Percentiles rank a stretch among this genome's conserved stretches.
Conservation (phyloP, 768 basidiomycete genomes). For the Trametes coccinea region DNA sequence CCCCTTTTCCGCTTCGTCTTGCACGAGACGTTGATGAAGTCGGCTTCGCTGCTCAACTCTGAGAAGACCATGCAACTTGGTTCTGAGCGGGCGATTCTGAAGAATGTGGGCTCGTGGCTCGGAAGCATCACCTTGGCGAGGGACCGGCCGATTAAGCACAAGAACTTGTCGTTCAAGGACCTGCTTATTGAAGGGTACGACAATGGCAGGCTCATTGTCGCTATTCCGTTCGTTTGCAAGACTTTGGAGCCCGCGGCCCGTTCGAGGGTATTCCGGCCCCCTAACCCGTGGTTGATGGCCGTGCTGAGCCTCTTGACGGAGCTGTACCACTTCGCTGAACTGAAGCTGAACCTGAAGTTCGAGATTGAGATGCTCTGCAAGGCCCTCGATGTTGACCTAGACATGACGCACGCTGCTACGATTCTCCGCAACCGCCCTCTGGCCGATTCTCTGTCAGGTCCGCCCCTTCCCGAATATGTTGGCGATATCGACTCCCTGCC, state of each 20-base stretch:
- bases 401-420: constrained; percentile 78
- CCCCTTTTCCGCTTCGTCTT: constrained; percentile 73
- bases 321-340: constrained; percentile 95
- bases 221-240: constrained; percentile 98
- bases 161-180: constrained; percentile 95
- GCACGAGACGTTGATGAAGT: constrained; percentile 93
- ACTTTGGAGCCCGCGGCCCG: constrained; percentile 87
- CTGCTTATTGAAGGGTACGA: constrained; percentile 96
- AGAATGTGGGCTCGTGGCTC: constrained; percentile 95
- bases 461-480: constrained; percentile 76
- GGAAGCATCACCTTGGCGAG: constrained; percentile 92
- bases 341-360: constrained; percentile 96
- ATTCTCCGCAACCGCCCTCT: constrained; percentile 78
- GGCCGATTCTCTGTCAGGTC: constrained; percentile 54
- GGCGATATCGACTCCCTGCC: constrained; percentile 78
- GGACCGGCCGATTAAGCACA: constrained; percentile 89
- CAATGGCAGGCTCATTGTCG: constrained; percentile 84
- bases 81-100: constrained; percentile 82
- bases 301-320: constrained; percentile 90
- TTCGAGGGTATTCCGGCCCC: constrained; percentile 91
- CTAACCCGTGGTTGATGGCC: constrained; percentile 98
- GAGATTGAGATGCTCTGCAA: constrained; percentile 98
- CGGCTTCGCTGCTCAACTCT: constrained; percentile 82
- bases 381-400: constrained; percentile 83
- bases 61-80: constrained; percentile 86